Base-by-base conservation (phyloP, 352 stramenopile genomes). In the Proteromonas lacertae region DNA sequence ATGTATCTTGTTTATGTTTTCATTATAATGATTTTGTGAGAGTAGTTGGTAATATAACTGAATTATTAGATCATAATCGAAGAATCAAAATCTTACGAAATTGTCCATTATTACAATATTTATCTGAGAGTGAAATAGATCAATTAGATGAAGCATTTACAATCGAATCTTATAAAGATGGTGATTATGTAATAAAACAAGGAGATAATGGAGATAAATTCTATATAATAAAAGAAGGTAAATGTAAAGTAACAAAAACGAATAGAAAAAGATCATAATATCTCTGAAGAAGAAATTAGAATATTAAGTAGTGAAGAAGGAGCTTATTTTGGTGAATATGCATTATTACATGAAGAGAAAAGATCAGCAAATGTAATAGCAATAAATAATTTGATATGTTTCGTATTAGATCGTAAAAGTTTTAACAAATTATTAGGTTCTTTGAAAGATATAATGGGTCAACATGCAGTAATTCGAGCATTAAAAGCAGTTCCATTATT, bases 41-140 rank as follows among this genome's bases (percentile, higher is more conserved):
- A 37, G 71, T 77, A 7, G 54, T 93, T 6, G 79, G 79, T 4
- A 62, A 65, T 23, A 47, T 93, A 10, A 52, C 74, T 14, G 64
- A 69, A 38, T 56, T 88, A 4, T 63, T 90, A 22, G 59, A 82
- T 22, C 53, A 62, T 43, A 83, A 84, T 42, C 81, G 88, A 62
- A 68, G 78, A 36, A 73, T 87, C 31, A 62, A 71, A n/a, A 70
- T 88, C 26, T 55, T 90, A 18, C 64, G 68, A 36, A 75, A 56
- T 36, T 71, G 88, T 22, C 71, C 71, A 13, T 46, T 88, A 26
- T 51, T 90, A 9, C 62, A 64, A 18, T 75, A 69, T 3, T 53
- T 92, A 8, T 66, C 55, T 1, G 59, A 82, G 19, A 52, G 66
- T 14, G 65, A 90, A 46, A 58, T 88, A 16, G 62, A 78, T 32